phyloP scores from a whole-genome alignment of 2,329 filamentous ascomycete species.

The Graphilbum fragrans region DNA sequence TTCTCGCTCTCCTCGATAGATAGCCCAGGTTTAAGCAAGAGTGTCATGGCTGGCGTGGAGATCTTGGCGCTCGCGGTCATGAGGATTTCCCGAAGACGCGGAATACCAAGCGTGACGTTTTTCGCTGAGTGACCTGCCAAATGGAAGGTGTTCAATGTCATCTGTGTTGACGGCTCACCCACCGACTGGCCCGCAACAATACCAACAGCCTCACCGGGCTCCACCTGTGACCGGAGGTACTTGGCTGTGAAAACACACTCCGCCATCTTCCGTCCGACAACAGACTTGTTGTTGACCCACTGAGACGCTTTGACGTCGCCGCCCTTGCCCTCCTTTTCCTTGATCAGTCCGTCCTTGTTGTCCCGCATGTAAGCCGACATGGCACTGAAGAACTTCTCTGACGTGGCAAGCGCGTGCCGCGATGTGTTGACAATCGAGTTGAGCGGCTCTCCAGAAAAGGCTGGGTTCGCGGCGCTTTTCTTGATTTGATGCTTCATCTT shows the following conservation, averaged over 20 bases:
- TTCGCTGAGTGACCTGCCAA: slow-evolving; percentile 96
- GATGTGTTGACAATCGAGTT: slow-evolving; percentile 62
- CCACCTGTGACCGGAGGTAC: slow-evolving; percentile 82
- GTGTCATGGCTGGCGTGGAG: slow-evolving; percentile 81
- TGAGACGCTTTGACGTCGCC: background rate
- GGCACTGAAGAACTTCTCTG: slow-evolving; percentile 67
- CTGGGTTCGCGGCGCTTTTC: slow-evolving; percentile 44
- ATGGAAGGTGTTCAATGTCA: slow-evolving; percentile 99
- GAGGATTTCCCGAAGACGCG: slow-evolving; percentile 88
- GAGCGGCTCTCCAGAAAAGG: slow-evolving; percentile 61
- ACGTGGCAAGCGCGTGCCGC: slow-evolving; percentile 72
- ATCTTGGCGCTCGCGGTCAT: slow-evolving; percentile 92
- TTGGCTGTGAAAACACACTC: slow-evolving; percentile 81
- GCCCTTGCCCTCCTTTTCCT: slow-evolving; percentile 18
- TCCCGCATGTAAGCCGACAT: slow-evolving; percentile 67
- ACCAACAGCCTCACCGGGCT: slow-evolving; percentile 91
- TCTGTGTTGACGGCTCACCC: slow-evolving; percentile 94
- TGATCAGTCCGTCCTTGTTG: slow-evolving; percentile 53
- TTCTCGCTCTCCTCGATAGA: slow-evolving; percentile 54
- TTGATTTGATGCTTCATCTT: slow-evolving; percentile 76
- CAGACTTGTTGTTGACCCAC: background rate
- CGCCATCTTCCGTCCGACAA: slow-evolving; percentile 49
- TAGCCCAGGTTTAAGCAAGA: slow-evolving; percentile 64
- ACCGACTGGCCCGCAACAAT: slow-evolving; percentile 95
- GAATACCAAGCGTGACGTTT: slow-evolving; percentile 98